Evolutionary conservation across 2,329 filamentous ascomycete genomes (phyloP), one percentile per base, ranked within the genome.

Genomic region (Diaporthe velutina): DNA sequence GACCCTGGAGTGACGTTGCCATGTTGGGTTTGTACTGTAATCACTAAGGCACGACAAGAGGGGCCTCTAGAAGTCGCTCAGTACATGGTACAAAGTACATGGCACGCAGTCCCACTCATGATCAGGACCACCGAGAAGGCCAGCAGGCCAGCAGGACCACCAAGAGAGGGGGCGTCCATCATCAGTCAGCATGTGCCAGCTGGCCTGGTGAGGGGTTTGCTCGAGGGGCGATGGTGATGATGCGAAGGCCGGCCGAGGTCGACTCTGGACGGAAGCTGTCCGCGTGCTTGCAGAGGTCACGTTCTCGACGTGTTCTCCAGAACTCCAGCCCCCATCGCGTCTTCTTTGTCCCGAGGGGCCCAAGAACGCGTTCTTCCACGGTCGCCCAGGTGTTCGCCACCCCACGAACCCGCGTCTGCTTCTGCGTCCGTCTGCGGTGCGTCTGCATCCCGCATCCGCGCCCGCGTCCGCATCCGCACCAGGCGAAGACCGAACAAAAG

Each of bases 141-240:
- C 33, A 28, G 38, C 12, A 35, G 67, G n/a, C 42, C 55, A 45
- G 42, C n/a, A 54, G 52, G 54, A 54, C 28, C 38, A 33, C 17
- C 17, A 45, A 33, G 40, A 48, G 48, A 55, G 58, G 57, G 48
- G 48, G 57, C 35, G 8, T 40, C 45, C 58, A 64, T 40, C 33
- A 72, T 64, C 57, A 72, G 70, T 72, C 70, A 72, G 70, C 57
- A 72, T 17, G 33, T 72, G 70, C 70, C 70, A 72, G 70, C 70
- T 72, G 70, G 70, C 70, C 70, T 35, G 38, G 45, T 54, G 67
- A 58, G 54, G 67, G 67, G 64, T 68, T 54, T 54, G 48, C 13
- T 40, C 33, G 64, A 67, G 64, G 64, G 33, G 48, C 25, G 15
- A 52, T 67, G 6, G 25, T 52, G 25, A 48, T 30, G 61, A n/a